These are phyloP conservation scores for Cupressus sempervirens DNA, from an alignment of 75 land plant species.

Conservation along the genomic window DNA sequence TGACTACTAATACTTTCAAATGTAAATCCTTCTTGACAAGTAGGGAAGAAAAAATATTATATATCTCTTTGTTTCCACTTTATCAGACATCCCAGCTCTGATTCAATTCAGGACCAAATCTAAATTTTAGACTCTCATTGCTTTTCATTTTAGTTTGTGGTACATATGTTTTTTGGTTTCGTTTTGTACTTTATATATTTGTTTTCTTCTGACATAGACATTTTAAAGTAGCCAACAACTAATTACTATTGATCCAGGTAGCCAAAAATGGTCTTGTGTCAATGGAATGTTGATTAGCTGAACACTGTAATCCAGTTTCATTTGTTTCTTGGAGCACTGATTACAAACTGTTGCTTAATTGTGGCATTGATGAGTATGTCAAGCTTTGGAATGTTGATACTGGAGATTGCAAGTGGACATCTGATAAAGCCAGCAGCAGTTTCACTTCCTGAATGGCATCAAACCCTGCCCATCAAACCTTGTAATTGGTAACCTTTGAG, in stretches of 20 bases:
- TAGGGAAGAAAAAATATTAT: not conserved
- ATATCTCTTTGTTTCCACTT: not conserved
- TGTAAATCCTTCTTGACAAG: not conserved
- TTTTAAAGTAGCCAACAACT: not conserved
- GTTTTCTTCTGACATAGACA: not conserved
- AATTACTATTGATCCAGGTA: constrained; percentile 40
- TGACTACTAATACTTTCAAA: not conserved
- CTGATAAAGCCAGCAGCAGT: constrained; percentile 51
- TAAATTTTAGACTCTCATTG: too few species aligned
- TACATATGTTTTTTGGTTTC: not conserved
- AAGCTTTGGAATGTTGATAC: constrained; percentile 76
- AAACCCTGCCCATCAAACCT: too few species aligned
- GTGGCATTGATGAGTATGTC: constrained; percentile 77
- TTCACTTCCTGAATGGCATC: constrained; percentile 44
- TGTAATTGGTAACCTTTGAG: too few species aligned
- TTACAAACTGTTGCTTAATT: constrained; percentile 77
- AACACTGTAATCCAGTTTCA: constrained; percentile 70
- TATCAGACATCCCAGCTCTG: too few species aligned
- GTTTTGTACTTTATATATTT: not conserved
- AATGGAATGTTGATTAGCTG: constrained; percentile 56
- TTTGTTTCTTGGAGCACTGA: constrained; percentile 90
- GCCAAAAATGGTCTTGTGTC: constrained; percentile 37
- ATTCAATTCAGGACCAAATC: too few species aligned
- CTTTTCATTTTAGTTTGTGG: not conserved
- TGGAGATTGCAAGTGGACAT: constrained; percentile 72